Evolutionary conservation across 2,329 filamentous ascomycete genomes (phyloP).

Genomic region (Sporothrix schenckii): DNA sequence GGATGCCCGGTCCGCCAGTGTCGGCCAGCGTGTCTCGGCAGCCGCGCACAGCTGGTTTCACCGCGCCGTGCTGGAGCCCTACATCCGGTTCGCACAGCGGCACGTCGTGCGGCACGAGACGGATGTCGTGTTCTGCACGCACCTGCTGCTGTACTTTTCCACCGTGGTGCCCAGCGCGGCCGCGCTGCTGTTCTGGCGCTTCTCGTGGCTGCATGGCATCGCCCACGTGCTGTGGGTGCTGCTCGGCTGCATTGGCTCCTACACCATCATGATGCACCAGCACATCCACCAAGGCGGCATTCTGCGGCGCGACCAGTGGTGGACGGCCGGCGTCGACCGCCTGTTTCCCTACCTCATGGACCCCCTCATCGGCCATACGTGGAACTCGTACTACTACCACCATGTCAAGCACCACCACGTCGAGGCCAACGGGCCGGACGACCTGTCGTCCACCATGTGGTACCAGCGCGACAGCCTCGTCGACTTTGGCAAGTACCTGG

Average conservation of each 20-base stretch:
- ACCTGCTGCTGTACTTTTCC: constrained; percentile 70
- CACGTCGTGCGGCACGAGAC: constrained; percentile 64
- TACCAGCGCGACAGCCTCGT: constrained; percentile 71
- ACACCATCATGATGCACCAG: constrained; percentile 82
- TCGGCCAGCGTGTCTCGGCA: constrained; percentile 30
- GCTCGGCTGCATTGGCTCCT: constrained; percentile 67
- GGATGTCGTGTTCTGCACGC: constrained; percentile 77
- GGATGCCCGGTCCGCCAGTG: constrained; percentile 15
- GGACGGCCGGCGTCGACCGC: constrained; percentile 55
- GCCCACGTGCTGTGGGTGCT: constrained; percentile 67
- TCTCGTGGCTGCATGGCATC: constrained; percentile 68
- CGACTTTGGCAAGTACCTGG: constrained; percentile 72
- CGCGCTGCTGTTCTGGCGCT: constrained; percentile 62
- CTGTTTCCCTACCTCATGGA: constrained; percentile 74
- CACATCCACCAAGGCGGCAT: constrained; percentile 79
- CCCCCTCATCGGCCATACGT: constrained; percentile 79
- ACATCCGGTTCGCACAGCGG: constrained; percentile 57
- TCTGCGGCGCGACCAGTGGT: constrained; percentile 54
- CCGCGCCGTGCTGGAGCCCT: constrained; percentile 60
- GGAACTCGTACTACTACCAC: constrained; percentile 84
- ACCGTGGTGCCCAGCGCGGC: constrained; percentile 71
- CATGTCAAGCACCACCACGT: constrained; percentile 86
- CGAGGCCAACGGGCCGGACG: constrained; percentile 74
- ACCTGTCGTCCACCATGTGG: constrained; percentile 74
- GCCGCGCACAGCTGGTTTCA: constrained; percentile 54